Evolutionary conservation across 1,139 yeast genomes (phyloP), one percentile per base, ranked within the genome.

Genomic region (Pichia cactophila): DNA sequence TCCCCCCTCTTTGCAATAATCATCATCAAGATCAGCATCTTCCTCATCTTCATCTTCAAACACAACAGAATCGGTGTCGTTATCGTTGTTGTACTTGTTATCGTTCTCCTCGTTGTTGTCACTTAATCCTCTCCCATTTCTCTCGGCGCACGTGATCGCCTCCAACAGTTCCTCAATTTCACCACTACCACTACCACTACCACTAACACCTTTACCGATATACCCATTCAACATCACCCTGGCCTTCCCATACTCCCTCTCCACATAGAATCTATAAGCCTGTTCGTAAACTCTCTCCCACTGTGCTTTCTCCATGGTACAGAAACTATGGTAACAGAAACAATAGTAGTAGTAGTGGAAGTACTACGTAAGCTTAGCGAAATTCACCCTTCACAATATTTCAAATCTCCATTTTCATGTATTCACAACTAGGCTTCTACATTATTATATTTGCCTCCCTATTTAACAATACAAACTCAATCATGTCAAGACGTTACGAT

Each of bases 401-500:
- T 23, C 23, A 23, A 23, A 4, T 23, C 23, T 23, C 5, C 23
- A 23, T 23, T 23, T 23, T 23, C 23, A 23, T 1, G 1, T 23
- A 23, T 23, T 23, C 23, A 28, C 31, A 28, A 28, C 11, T 10
- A 28, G 11, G 8, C 31, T 28, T 28, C 11, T 9, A 28, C 31
- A 28, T 28, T 17, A 17, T 17, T 17, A 3, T 10, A 10, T 31
- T 31, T 31, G 33, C 33, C 33, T 31, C 11, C 33, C 9, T 9
- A 9, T 5, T 31, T 9, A 10, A 31, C 33, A 12, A 23, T 23
- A 23, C 23, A 23, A 23, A 23, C 23, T 23, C 23, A 23, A 23
- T 1, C 14, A 82, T 82, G 66, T 80, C 86, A 56, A 78, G 89
- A 78, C 77, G 90, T 73, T 83, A 84, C 90, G 99, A 92, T 71